Conservation (phyloP, 2,329 filamentous ascomycete genomes). For the Arachnomyces sp. region DNA sequence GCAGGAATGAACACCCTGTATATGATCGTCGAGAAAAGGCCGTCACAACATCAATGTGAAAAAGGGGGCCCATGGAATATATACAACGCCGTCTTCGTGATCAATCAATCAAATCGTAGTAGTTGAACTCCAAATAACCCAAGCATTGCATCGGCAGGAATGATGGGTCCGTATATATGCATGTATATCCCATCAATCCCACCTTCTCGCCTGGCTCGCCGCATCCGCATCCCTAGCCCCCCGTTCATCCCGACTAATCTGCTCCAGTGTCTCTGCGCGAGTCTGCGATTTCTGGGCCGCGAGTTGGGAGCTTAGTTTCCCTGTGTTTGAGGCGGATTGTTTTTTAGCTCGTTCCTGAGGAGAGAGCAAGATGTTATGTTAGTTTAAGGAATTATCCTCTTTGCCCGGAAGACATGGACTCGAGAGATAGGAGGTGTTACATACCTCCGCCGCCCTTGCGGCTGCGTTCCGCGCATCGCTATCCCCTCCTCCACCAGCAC, state of each 20-base stretch:
- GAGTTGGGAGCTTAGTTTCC: conserved; percentile 64
- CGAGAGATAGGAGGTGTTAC: conserved; percentile 21
- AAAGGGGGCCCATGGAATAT: too few relatives aligned
- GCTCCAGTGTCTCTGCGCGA: conserved; percentile 57
- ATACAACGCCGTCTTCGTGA: too few relatives aligned
- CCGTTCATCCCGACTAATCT: conserved; percentile 60
- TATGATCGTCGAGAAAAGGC: too few relatives aligned
- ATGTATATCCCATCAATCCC: conserved; percentile 50
- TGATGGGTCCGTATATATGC: too few relatives aligned
- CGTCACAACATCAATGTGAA: too few relatives aligned
- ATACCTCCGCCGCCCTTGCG: conserved; percentile 76
- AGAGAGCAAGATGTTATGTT: background rate
- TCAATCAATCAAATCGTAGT: too few relatives aligned
- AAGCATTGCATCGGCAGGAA: too few relatives aligned
- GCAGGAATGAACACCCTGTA: too few relatives aligned
- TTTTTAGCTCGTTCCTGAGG: conserved; percentile 58
- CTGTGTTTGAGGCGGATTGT: conserved; percentile 44
- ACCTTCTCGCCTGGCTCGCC: conserved; percentile 49
- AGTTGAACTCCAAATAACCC: too few relatives aligned
- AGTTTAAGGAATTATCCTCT: too few relatives aligned
- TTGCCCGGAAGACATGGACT: conserved; percentile 5
- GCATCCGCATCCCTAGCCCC: conserved; percentile 61
- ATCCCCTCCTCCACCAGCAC: conserved; percentile 20
- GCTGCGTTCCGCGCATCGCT: conserved; percentile 64
- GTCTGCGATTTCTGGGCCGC: conserved; percentile 71